Percentiles rank a stretch among this genome's conserved stretches.
Conservation (phyloP, 1,139 yeast genomes). For the Debaryomyces nepalensis region DNA sequence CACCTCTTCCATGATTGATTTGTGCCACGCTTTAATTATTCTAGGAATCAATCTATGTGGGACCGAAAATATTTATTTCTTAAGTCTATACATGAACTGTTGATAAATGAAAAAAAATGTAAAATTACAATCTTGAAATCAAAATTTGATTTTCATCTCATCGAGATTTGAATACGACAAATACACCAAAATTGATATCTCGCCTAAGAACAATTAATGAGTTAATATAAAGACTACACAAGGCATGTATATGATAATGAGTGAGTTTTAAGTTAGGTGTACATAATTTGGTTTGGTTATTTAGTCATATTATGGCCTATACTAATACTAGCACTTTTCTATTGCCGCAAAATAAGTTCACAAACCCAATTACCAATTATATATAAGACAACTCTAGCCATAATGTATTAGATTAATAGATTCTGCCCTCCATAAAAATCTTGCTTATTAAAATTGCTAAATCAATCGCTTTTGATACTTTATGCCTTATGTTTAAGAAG, state of each 20-base stretch:
- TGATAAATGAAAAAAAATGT: not conserved
- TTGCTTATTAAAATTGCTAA: slow-evolving; percentile 10
- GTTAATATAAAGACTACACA: too few relatives aligned
- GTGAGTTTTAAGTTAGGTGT: too few relatives aligned
- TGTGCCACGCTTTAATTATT: slow-evolving; percentile 9
- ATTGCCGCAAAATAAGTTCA: slow-evolving; percentile 17
- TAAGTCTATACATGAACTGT: slow-evolving; percentile 14
- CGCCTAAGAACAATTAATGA: too few relatives aligned
- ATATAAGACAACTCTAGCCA: slow-evolving; percentile 2
- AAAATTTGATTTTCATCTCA: slow-evolving; percentile 14
- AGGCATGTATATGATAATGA: too few relatives aligned
- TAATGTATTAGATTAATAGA: too few relatives aligned
- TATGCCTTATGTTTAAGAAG: slow-evolving; percentile 14
- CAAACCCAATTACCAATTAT: slow-evolving; percentile 12
- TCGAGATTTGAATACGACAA: too few relatives aligned
- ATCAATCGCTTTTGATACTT: slow-evolving; percentile 2
- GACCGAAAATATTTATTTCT: slow-evolving; percentile 16
- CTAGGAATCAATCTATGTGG: slow-evolving; percentile 11
- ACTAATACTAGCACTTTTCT: not conserved
- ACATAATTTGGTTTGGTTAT: too few relatives aligned
- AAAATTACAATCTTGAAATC: too few relatives aligned
- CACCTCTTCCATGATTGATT: slow-evolving; percentile 15
- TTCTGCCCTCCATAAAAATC: too few relatives aligned
- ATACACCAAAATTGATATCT: too few relatives aligned
- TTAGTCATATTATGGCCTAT: too few relatives aligned